These are phyloP conservation scores for Zelopaecilomyces penicillatus DNA, from an alignment of 2,329 filamentous ascomycete genomes.

Conservation along the genomic window DNA sequence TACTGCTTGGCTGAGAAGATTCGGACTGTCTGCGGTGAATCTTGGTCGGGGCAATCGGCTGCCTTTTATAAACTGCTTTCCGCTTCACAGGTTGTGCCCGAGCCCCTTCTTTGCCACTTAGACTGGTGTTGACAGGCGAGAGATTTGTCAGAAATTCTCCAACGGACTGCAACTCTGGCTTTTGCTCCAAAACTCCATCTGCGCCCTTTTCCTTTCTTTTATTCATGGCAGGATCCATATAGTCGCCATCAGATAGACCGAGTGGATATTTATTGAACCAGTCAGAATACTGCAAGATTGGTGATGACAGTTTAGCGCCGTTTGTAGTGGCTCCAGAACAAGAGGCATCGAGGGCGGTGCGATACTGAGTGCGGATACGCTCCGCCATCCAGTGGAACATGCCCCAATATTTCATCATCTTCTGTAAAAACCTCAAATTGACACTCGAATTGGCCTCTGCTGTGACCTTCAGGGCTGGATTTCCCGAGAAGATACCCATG, in stretches of 20 bases:
- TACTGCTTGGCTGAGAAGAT: neutral
- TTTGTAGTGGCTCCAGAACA: conserved; percentile 51
- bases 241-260: conserved; percentile 77
- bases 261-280: conserved; percentile 96
- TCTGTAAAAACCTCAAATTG: conserved; percentile 83
- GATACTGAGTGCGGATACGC: conserved; percentile 82
- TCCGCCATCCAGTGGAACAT: conserved; percentile 98
- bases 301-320: conserved; percentile 41
- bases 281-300: conserved; percentile 90
- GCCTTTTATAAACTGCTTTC: conserved; percentile 31
- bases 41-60: conserved; percentile 8
- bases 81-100: conserved; percentile 23
- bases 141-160: conserved; percentile 88
- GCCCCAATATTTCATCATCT: conserved; percentile 97
- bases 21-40: conserved; percentile 1
- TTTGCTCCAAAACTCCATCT: conserved; percentile 84
- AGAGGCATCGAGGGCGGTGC: conserved; percentile 73
- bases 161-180: conserved; percentile 83
- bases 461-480: conserved; percentile 61
- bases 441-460: conserved; percentile 79
- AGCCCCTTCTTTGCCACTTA: conserved; percentile 27
- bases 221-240: conserved; percentile 62
- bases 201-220: conserved; percentile 68
- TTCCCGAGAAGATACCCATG: conserved; percentile 81
- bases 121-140: conserved; percentile 49